phyloP scores from a whole-genome alignment of 371 early-diverging fungal species.

The Rhizopus microsporus region DNA sequence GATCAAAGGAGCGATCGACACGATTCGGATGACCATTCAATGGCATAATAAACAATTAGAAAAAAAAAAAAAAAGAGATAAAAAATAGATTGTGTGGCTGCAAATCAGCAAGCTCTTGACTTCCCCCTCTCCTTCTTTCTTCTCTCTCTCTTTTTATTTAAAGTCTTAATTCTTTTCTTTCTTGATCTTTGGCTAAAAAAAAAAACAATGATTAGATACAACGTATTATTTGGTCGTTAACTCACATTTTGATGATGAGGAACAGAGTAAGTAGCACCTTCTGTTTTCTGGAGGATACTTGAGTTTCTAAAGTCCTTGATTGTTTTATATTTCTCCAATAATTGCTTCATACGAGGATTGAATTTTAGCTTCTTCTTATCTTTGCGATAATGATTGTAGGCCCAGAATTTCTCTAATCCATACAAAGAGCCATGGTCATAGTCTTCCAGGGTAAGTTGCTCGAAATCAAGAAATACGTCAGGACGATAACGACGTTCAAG shows the following conservation, averaged over 20 bases:
- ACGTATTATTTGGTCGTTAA: not conserved
- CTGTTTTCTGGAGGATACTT: conserved; percentile 25
- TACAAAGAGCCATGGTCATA: conserved; percentile 77
- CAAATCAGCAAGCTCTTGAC: too few species aligned
- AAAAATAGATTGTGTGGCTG: too few species aligned
- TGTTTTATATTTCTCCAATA: conserved; percentile 67
- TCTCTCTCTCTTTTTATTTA: too few species aligned
- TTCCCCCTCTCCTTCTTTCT: too few species aligned
- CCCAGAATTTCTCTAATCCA: conserved; percentile 97
- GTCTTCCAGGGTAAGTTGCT: conserved; percentile 78
- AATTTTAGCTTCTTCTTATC: conserved; percentile 75
- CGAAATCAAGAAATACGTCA: conserved; percentile 89
- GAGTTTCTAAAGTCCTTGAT: conserved; percentile 74
- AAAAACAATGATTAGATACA: not conserved
- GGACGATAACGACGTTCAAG: conserved; percentile 86
- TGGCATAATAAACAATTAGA: not conserved
- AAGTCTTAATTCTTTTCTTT: not conserved
- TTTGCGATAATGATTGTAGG: conserved; percentile 88
- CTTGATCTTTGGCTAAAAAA: not conserved
- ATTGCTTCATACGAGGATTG: conserved; percentile 58
- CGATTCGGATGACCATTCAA: not conserved
- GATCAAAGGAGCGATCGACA: conserved; percentile 1
- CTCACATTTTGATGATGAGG: conserved; percentile 44
- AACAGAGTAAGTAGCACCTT: conserved; percentile 37
- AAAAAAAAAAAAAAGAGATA: not conserved